phyloP scores from a whole-genome alignment of 768 basidiomycete species.

The Suillus fuscotomentosus region DNA sequence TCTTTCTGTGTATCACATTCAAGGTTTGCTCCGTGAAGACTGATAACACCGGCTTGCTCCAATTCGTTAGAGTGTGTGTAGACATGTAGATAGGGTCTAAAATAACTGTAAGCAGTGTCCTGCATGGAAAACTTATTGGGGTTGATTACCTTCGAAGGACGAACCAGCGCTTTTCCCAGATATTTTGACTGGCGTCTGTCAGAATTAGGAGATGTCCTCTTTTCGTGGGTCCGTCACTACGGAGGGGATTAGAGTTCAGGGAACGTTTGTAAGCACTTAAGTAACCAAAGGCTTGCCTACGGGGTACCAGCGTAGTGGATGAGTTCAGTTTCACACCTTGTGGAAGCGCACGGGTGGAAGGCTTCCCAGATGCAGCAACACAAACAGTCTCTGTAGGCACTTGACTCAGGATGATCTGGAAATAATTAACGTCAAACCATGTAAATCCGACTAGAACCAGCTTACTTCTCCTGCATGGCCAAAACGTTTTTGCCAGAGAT shows the following conservation, averaged over 20 bases:
- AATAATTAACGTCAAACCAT: conserved; percentile 7
- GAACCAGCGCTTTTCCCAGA: conserved; percentile 86
- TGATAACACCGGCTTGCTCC: conserved; percentile 82
- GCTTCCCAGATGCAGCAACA: conserved; percentile 28
- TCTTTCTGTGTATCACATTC: conserved; percentile 88
- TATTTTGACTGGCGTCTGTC: conserved; percentile 73
- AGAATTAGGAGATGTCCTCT: conserved; percentile 81
- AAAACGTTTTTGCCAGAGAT: conserved; percentile 83
- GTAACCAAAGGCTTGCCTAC: conserved; percentile 49
- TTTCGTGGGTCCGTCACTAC: conserved; percentile 80
- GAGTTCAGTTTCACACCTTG: conserved; percentile 69
- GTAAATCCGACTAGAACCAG: conserved; percentile 11
- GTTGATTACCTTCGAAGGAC: conserved; percentile 71
- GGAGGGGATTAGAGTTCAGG: conserved; percentile 5
- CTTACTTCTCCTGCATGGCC: conserved; percentile 74
- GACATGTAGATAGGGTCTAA: conserved; percentile 86
- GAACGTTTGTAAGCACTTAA: neutral
- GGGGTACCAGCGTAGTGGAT: conserved; percentile 68
- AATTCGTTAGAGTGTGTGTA: conserved; percentile 83
- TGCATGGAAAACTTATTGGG: neutral
- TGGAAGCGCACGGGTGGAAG: conserved; percentile 12
- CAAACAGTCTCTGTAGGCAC: conserved; percentile 62
- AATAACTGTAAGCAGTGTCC: conserved; percentile 7
- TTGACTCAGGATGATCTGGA: conserved; percentile 77
- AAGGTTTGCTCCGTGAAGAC: conserved; percentile 80